A percentile compares a stretch with the other conserved stretches of the same genome.
phyloP scores from a whole-genome alignment of 2,329 filamentous ascomycete species.

The Fusarium musae region DNA sequence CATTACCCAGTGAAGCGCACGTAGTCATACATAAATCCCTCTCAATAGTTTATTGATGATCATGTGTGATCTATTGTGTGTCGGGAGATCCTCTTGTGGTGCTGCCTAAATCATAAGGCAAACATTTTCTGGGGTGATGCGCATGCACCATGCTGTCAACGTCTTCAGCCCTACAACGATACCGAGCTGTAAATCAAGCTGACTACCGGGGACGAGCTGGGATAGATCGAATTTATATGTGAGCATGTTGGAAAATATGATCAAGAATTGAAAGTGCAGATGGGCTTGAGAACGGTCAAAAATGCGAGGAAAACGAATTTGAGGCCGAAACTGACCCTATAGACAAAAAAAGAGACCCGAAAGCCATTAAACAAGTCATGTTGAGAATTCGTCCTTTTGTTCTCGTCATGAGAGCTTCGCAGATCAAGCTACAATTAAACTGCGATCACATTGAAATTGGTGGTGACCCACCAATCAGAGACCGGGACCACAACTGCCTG shows the following conservation, averaged over 20 bases:
- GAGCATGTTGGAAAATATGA: conserved; percentile 10
- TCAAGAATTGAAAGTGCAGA: conserved; percentile 34
- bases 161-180: conserved; percentile 44
- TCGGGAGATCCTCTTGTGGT: background rate
- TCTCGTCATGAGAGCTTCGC: background rate
- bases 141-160: conserved; percentile 5
- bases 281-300: background rate
- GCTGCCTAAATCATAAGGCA: background rate
- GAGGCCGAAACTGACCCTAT: background rate
- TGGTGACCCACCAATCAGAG: conserved; percentile 24
- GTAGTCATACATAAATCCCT: background rate
- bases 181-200: conserved; percentile 38
- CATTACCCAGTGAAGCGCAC: background rate
- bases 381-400: conserved; percentile 17
- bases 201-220: conserved; percentile 39
- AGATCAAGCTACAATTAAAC: background rate
- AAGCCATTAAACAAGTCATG: background rate
- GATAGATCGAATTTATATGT: conserved; percentile 22
- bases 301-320: conserved; percentile 16
- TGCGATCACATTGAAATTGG: conserved; percentile 4
- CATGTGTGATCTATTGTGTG: background rate
- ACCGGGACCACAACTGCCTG: background rate
- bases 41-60: background rate
- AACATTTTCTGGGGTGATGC: background rate
- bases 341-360: background rate